phyloP scores from a whole-genome alignment of 108 stramenopile species.

The Hondaea fermentalgiana region DNA sequence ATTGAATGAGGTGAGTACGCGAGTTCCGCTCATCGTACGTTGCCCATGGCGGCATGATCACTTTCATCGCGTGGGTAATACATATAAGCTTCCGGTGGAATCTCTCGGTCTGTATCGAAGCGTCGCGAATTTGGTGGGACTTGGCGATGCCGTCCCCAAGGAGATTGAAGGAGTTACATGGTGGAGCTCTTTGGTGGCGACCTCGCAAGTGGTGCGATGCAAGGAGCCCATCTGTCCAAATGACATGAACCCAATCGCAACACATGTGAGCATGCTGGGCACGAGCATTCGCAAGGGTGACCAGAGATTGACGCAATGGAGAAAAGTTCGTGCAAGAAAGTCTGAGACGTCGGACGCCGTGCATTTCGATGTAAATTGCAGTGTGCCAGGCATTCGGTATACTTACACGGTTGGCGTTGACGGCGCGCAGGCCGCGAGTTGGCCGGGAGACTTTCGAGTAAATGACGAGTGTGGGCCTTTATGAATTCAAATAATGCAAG shows the following conservation, averaged over 20 bases:
- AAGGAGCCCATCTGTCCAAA: not conserved
- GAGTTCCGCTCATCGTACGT: not conserved
- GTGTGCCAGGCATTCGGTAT: too few relatives aligned
- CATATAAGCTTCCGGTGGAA: not conserved
- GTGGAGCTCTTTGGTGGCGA: not conserved
- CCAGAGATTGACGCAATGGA: not conserved
- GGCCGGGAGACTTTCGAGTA: too few relatives aligned
- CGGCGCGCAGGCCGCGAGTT: too few relatives aligned
- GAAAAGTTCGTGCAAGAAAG: too few relatives aligned
- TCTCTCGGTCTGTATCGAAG: not conserved
- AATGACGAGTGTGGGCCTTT: too few relatives aligned
- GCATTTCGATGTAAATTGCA: not conserved
- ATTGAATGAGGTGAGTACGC: not conserved
- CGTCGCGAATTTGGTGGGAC: not conserved
- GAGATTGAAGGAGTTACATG: not conserved
- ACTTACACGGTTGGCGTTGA: too few relatives aligned
- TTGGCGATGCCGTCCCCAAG: not conserved
- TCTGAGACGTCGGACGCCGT: not conserved
- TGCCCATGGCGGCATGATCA: not conserved
- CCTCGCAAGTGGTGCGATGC: not conserved
- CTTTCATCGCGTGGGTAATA: not conserved
- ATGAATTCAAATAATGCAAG: too few relatives aligned
- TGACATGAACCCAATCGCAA: not conserved
- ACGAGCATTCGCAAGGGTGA: not conserved
- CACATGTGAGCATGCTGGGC: not conserved